Base-by-base conservation (phyloP, 2,329 filamentous ascomycete species). In the Penicillium sp. region DNA sequence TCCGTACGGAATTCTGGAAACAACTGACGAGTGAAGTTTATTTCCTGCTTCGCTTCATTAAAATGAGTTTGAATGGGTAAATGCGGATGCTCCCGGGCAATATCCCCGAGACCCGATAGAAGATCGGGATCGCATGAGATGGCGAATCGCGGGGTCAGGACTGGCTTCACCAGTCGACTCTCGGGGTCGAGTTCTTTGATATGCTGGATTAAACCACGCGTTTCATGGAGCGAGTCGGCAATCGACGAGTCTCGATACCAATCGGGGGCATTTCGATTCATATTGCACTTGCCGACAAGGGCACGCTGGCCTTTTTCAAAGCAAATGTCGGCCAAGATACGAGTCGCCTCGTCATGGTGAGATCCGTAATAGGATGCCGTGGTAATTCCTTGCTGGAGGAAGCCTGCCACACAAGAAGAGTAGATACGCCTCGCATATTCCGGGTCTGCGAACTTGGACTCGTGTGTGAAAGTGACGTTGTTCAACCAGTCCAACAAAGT, bases 11-110 rank as follows among this genome's bases (percentile, higher is more conserved):
- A 80, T 0, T 71, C 62, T 0, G 80, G 79, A 54, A 83, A 85
- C 2, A 85, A 65, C 0, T 70, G 61, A 6, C 63, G 65, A 0
- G 81, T 85, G 16, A 75, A 74, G 1, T 68, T 53, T 43, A 82
- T 79, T 61, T 85, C 82, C 49, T 81, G 76, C 55, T 74, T 69
- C 0, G 81, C 80, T 58, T 85, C 82, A 62, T 83, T 80, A 68
- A 85, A 84, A 60, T 85, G 82, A 3, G 81, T 85, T 64, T 86
- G 82, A 26, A 86, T 77, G 0, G 78, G 71, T 16, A 85, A 59
- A 1, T 72, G 62, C 0, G 69, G 67, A 46, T 84, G 70, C 8
- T 69, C 54, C 3, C 56, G 54, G 0, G 77, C 77, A 20, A 85
- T 73, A 1, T 66, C 58, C 0, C 82, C 82, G 1, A 86, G 68